Evolutionary conservation across 371 early-diverging fungal species (phyloP).

Genomic region (Saksenaea vasiformis): DNA sequence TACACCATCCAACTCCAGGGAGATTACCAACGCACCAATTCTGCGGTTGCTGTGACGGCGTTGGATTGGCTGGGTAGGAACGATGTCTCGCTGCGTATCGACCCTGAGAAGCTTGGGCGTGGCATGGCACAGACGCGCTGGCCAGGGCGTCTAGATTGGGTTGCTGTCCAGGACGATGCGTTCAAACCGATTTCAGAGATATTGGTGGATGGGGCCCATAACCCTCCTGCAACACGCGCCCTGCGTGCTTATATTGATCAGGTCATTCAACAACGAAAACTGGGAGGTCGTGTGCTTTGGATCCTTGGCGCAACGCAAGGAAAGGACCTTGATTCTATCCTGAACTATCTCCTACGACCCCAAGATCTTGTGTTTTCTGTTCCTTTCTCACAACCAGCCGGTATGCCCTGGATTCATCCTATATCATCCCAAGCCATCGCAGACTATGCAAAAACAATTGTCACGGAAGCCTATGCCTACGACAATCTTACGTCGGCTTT

Average conservation of each 20-base stretch:
- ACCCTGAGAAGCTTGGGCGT: slow-evolving; percentile 48
- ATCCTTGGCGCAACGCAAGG: slow-evolving; percentile 77
- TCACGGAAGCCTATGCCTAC: slow-evolving; percentile 18
- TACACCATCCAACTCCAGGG: slow-evolving; percentile 68
- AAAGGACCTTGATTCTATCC: slow-evolving; percentile 65
- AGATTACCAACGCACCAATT: slow-evolving; percentile 79
- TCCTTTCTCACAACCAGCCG: slow-evolving; percentile 74
- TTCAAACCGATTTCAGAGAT: slow-evolving; percentile 32
- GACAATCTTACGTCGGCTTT: slow-evolving; percentile 27
- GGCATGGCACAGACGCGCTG: slow-evolving; percentile 69
- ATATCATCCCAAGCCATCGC: slow-evolving; percentile 44
- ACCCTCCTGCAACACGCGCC: slow-evolving; percentile 69
- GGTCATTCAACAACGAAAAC: slow-evolving; percentile 10
- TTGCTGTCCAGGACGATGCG: slow-evolving; percentile 18
- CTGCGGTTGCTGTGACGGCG: slow-evolving; percentile 72
- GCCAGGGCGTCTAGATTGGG: slow-evolving; percentile 86
- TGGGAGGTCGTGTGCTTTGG: slow-evolving; percentile 60
- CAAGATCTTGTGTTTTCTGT: slow-evolving; percentile 68
- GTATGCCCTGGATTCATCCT: slow-evolving; percentile 87
- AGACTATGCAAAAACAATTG: slow-evolving; percentile 16
- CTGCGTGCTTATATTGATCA: slow-evolving; percentile 67
- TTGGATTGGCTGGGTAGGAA: slow-evolving; percentile 51
- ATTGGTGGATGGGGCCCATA: slow-evolving; percentile 91
- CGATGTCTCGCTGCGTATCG: slow-evolving; percentile 20
- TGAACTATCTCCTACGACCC: slow-evolving; percentile 51